Percentiles rank a stretch among this genome's conserved stretches.
These are phyloP conservation scores for Rutidosis leptorrhynchoides DNA, from an alignment of 129 eudicot genomes.

Conservation along the genomic window DNA sequence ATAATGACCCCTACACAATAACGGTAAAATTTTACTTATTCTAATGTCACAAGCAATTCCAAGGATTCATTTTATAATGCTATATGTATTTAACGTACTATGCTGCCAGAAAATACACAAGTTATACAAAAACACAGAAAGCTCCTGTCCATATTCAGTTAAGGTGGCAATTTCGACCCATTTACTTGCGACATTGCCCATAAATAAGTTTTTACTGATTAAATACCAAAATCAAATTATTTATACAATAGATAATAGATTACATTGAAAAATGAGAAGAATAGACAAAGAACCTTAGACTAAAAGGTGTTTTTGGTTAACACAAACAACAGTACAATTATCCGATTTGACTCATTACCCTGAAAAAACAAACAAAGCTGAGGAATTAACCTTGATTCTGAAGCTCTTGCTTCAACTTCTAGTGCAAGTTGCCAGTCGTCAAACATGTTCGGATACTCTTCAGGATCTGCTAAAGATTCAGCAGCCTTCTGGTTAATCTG, in stretches of 20 bases:
- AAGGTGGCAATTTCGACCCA: not conserved
- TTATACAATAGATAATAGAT: no score
- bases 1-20: conserved; percentile 60
- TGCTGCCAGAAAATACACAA: not conserved
- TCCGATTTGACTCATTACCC: not conserved
- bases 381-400: conserved; percentile 58
- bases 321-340: not conserved
- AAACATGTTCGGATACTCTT: conserved; percentile 90
- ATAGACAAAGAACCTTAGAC: not conserved
- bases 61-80: not conserved
- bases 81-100: not conserved
- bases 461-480: conserved; percentile 96
- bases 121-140: not conserved
- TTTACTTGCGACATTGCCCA: not conserved
- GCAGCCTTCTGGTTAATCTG: conserved; percentile 98
- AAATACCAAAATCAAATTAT: not conserved
- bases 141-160: conserved; percentile 5
- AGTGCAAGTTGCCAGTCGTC: conserved; percentile 98
- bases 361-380: not conserved
- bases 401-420: conserved; percentile 75
- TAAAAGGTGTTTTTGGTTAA: not conserved
- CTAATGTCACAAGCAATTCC: not conserved
- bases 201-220: no score
- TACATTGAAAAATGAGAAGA: not conserved
- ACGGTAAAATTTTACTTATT: conserved; percentile 7